Base-by-base conservation (phyloP, 306 rosid genomes). In the Echinosophora koreensis region DNA sequence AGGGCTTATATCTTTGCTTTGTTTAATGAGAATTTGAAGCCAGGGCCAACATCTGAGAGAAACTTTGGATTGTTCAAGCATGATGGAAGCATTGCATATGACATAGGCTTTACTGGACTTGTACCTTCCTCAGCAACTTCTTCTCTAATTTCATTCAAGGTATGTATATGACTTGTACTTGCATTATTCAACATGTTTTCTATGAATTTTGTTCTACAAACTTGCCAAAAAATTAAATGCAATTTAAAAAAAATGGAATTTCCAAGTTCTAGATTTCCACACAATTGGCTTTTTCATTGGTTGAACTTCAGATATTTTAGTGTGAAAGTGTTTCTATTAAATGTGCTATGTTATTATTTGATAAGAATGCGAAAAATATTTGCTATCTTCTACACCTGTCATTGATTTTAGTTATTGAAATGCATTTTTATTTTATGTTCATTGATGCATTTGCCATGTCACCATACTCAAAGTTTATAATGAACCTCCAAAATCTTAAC, bases 41-140 rank as follows among this genome's bases (percentile, higher is more conserved):
- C 91, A 0, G 98, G 98, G 2, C 98, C 97, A 9, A 90, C 96
- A 0, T 95, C 98, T 0, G 98, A 95, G 84, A 90, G 97, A 80
- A 88, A 95, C 81, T 95, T 95, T 38, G 98, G 98, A 30, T 77
- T 95, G 88, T 95, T 95, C 72, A 95, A 89, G 47, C 81, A 91
- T 30, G 98, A 95, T 83, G 98, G 99, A 13, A 95, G 98, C 80
- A 89, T 92, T 79, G 46, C 98, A 3, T 92, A 90, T 80, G 83
- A 95, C 61, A 90, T 95, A 37, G 97, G 98, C 8, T 92, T 95
- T 62, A 87, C 92, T 6, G 98, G 98, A 8, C 93, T 95, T 66
- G 81, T 61, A 5, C 38, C 91, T 73, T 90, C 93, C 22, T 86
- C 97, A 12, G 92, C 97, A 14, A 54, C 91, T 42, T 86, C 98